Evolutionary conservation across 306 rosid genomes (phyloP), one percentile per base, ranked within the genome.

Genomic region (Glycyrrhiza uralensis): DNA sequence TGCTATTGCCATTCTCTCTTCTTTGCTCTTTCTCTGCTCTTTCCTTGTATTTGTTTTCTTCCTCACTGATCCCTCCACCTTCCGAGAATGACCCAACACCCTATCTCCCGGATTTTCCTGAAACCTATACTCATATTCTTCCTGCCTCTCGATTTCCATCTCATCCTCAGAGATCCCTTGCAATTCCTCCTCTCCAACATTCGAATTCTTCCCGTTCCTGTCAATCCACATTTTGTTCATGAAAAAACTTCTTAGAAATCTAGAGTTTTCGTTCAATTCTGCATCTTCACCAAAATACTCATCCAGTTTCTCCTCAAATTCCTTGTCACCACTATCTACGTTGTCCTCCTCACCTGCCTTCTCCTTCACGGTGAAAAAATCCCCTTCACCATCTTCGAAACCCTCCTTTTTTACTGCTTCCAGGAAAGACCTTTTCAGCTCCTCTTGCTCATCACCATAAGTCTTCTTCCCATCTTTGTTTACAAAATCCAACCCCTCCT

Each of bases 11-110:
- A 85, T 85, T 73, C 96, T 89, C 85, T 94, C 96, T 68, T 94
- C 95, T 82, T 91, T 94, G 64, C 80, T 87, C 85, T 86, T 89
- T 71, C 99, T 80, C 85, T 89, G 96, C 78, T 91, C 91, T 79
- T 86, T 91, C 81, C 97, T 89, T 0, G 93, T 60, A 55, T 88
- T 87, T 33, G 72, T 80, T 86, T 85, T 89, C 86, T 94, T 91
- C 87, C 99, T 89, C 73, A 89, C 99, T 0, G 97, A 82, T 17
- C 90, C 97, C 75, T 87, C 92, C 45, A 87, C 80, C 55, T 76
- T 80, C 47, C 97, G 82, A 58, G 91, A 71, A 84, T 89, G 91
- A 66, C 95, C 96, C 81, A 84, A 52, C 78, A 94, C 87, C 54
- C 84, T 79, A 76, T 94, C 99, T 32, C 88, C 93, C 1, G 39